These are phyloP conservation scores for Fusarium siculi DNA, from an alignment of 2,329 filamentous ascomycete genomes.

Conservation along the genomic window DNA sequence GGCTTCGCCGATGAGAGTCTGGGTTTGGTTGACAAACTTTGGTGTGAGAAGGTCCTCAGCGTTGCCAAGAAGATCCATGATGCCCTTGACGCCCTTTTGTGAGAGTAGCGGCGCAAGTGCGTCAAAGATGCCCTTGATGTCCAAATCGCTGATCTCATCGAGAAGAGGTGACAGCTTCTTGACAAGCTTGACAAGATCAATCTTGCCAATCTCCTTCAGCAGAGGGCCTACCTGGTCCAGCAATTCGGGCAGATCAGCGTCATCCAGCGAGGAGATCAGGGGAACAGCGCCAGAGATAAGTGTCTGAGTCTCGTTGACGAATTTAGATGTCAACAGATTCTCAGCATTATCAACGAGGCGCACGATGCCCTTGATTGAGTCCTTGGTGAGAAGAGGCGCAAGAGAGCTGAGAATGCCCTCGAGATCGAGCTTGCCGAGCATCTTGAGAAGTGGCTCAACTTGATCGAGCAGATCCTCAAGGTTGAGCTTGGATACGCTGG, in stretches of 20 bases:
- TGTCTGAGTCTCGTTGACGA: constrained; percentile 44
- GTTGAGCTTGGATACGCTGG: constrained; percentile 48
- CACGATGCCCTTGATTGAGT: constrained; percentile 47
- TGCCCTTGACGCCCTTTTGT: constrained; percentile 46
- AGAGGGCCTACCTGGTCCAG: constrained; percentile 46
- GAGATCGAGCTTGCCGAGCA: constrained; percentile 46
- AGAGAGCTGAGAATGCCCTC: constrained; percentile 44
- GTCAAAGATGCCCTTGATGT: constrained; percentile 48
- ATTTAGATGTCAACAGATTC: constrained; percentile 42
- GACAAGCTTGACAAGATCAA: constrained; percentile 46
- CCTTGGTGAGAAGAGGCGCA: constrained; percentile 42
- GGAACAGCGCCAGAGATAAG: constrained; percentile 45
- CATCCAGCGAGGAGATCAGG: constrained; percentile 33
- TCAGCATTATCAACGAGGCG: constrained; percentile 47
- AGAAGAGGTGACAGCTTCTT: constrained; percentile 46
- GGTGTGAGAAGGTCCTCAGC: constrained; percentile 49
- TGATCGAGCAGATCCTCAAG: constrained; percentile 48
- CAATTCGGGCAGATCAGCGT: constrained; percentile 42
- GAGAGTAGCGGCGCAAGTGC: constrained; percentile 50
- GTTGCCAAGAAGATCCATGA: constrained; percentile 49
- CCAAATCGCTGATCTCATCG: constrained; percentile 45
- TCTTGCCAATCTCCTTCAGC: constrained; percentile 45
- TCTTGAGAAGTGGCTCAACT: constrained; percentile 50
- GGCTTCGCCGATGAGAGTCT: constrained; percentile 49
- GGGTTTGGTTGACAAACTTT: constrained; percentile 47